Conservation (phyloP, 257 asterid genomes). For the Apocynum venetum region DNA sequence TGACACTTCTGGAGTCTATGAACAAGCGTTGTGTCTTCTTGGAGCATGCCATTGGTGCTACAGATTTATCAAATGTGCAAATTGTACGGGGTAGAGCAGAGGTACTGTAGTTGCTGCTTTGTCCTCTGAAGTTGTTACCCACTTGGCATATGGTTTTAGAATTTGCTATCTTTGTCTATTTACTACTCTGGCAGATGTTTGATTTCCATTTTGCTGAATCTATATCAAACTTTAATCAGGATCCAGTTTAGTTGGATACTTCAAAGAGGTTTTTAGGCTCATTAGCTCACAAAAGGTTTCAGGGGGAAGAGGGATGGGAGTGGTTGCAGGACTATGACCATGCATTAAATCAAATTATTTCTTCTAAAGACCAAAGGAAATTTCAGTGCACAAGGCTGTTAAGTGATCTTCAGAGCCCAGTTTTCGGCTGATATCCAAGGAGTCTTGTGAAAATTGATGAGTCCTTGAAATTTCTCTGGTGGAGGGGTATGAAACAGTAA, state of each 20-base stretch:
- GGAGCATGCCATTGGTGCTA: constrained; percentile 59
- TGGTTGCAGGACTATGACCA: not conserved
- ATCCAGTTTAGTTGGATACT: not conserved
- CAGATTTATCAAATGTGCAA: constrained; percentile 67
- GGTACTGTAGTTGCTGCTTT: constrained; percentile 33
- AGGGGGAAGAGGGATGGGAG: not conserved
- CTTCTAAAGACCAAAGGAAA: not conserved
- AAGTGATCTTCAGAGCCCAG: not conserved
- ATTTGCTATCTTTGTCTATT: constrained; percentile 3
- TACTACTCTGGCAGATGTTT: not conserved
- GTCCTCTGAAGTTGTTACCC: not conserved
- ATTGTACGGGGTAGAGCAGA: constrained; percentile 79
- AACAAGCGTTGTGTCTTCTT: constrained; percentile 82
- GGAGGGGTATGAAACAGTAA: too few relatives aligned
- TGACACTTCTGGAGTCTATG: constrained; percentile 79
- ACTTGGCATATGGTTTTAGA: not conserved
- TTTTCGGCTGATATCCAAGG: not conserved
- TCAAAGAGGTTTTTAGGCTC: not conserved
- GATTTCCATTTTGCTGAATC: constrained; percentile 2
- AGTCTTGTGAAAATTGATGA: too few relatives aligned
- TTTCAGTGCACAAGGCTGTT: not conserved
- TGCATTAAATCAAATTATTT: not conserved
- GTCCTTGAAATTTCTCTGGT: too few relatives aligned
- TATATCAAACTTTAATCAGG: not conserved
- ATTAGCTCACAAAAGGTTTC: not conserved